Evolutionary conservation across 352 stramenopile species (phyloP).

Genomic region (Phytophthora multivora): DNA sequence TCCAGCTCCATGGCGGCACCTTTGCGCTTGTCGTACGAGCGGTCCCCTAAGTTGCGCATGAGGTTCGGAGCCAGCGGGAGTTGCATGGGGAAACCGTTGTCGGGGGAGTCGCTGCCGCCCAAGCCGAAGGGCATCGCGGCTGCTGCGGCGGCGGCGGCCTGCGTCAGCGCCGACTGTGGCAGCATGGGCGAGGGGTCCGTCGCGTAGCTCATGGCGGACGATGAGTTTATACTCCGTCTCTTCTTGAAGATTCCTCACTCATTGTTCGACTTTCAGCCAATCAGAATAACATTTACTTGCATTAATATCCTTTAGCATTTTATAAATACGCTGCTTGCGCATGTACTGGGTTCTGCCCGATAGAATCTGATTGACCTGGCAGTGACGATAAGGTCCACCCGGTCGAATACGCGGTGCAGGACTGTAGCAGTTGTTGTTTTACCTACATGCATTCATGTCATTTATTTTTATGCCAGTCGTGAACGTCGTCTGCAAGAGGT

Average conservation of each 20-base stretch:
- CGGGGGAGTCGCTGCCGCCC: slow-evolving; percentile 29
- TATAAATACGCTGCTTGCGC: too few species aligned
- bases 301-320: too few species aligned
- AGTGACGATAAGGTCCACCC: too few species aligned
- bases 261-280: too few species aligned
- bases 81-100: slow-evolving; percentile 52
- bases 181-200: slow-evolving; percentile 48
- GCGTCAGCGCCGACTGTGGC: slow-evolving; percentile 62
- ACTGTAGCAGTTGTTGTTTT: too few species aligned
- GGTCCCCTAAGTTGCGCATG: slow-evolving; percentile 94
- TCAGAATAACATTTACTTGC: too few species aligned
- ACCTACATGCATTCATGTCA: not conserved
- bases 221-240: too few species aligned
- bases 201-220: slow-evolving; percentile 39
- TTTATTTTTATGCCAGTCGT: slow-evolving; percentile 51
- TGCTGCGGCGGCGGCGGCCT: slow-evolving; percentile 42
- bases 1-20: slow-evolving; percentile 98
- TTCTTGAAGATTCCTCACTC: too few species aligned
- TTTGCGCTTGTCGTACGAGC: slow-evolving; percentile 99
- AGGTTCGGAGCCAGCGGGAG: slow-evolving; percentile 78
- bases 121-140: slow-evolving; percentile 56
- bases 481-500: slow-evolving; percentile 42
- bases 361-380: too few species aligned
- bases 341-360: too few species aligned
- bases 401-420: too few species aligned